A percentile compares a stretch with the other conserved stretches of the same genome.
Evolutionary conservation across 2,329 filamentous ascomycete species (phyloP).

Genomic region (Beauveria brongniartii): DNA sequence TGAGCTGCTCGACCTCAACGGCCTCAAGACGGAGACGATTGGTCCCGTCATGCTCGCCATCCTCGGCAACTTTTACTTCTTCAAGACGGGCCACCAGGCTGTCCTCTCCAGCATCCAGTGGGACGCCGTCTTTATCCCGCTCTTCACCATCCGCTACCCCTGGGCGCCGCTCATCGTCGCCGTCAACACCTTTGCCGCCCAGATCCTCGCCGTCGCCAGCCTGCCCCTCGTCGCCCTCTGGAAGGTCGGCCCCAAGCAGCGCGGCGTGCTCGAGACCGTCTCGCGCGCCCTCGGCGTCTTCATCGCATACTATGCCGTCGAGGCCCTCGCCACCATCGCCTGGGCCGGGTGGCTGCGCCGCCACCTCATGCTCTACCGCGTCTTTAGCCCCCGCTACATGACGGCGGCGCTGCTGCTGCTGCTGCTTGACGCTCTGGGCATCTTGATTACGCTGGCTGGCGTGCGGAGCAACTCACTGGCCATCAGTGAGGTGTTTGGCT

Average conservation of each 20-base stretch:
- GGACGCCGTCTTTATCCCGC: slow-evolving; percentile 88
- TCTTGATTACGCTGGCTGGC: slow-evolving; percentile 64
- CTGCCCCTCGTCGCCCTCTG: slow-evolving; percentile 79
- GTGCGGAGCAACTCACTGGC: slow-evolving; percentile 69
- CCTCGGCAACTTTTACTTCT: slow-evolving; percentile 91
- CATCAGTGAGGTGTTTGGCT: slow-evolving; percentile 84
- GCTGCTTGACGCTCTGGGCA: slow-evolving; percentile 67
- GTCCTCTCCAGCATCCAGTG: slow-evolving; percentile 84
- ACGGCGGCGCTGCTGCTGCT: slow-evolving; percentile 63
- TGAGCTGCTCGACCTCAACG: slow-evolving; percentile 54
- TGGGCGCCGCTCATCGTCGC: slow-evolving; percentile 77
- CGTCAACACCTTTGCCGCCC: slow-evolving; percentile 82
- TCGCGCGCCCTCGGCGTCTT: slow-evolving; percentile 67
- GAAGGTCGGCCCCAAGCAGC: slow-evolving; percentile 75
- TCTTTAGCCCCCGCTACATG: slow-evolving; percentile 90
- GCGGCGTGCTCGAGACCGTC: slow-evolving; percentile 60
- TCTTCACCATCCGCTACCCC: slow-evolving; percentile 76
- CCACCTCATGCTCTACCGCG: slow-evolving; percentile 93
- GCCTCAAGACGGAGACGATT: slow-evolving; percentile 59
- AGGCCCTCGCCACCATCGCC: slow-evolving; percentile 77
- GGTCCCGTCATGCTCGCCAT: slow-evolving; percentile 78
- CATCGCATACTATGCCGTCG: slow-evolving; percentile 71
- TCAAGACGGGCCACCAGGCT: slow-evolving; percentile 96
- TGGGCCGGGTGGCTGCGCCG: slow-evolving; percentile 83
- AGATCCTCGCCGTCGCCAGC: slow-evolving; percentile 71